These are phyloP conservation scores for Naegleria fowleri DNA, from an alignment of 208 protist species.

Conservation along the genomic window DNA sequence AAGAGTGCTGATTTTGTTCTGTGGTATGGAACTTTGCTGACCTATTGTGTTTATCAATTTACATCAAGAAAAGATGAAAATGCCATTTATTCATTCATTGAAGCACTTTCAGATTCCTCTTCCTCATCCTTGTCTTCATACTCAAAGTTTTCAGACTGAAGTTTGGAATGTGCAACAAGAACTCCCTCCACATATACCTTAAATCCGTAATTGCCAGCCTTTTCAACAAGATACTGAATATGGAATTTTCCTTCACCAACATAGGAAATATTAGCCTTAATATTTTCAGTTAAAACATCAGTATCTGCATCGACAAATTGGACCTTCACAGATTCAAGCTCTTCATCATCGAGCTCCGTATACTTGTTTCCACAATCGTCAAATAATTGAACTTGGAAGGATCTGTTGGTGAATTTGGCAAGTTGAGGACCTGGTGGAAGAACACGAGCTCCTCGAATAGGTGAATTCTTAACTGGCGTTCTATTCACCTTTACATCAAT, in stretches of 20 bases:
- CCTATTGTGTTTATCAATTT: too few species aligned
- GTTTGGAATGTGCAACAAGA: not conserved
- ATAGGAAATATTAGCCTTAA: not conserved
- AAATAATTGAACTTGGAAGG: not conserved
- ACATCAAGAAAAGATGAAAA: too few species aligned
- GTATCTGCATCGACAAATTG: not conserved
- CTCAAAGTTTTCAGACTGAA: slow-evolving; percentile 11
- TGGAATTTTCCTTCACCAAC: not conserved
- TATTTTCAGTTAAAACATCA: not conserved
- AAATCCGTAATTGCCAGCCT: not conserved
- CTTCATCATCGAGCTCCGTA: not conserved
- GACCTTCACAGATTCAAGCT: not conserved
- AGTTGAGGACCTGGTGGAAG: not conserved
- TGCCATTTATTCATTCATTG: too few species aligned
- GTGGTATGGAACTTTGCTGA: too few species aligned
- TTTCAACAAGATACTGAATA: not conserved
- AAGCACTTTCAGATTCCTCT: too few species aligned
- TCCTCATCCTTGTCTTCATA: not conserved
- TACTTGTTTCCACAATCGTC: not conserved
- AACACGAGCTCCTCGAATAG: not conserved
- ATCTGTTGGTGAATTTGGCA: not conserved
- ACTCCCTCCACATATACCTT: not conserved
- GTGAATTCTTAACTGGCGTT: not conserved
- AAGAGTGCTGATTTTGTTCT: too few species aligned
- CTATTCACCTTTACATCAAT: not conserved